These are phyloP conservation scores for Zygoascus hellenicus DNA, from an alignment of 1,139 yeast genomes.

Conservation along the genomic window DNA sequence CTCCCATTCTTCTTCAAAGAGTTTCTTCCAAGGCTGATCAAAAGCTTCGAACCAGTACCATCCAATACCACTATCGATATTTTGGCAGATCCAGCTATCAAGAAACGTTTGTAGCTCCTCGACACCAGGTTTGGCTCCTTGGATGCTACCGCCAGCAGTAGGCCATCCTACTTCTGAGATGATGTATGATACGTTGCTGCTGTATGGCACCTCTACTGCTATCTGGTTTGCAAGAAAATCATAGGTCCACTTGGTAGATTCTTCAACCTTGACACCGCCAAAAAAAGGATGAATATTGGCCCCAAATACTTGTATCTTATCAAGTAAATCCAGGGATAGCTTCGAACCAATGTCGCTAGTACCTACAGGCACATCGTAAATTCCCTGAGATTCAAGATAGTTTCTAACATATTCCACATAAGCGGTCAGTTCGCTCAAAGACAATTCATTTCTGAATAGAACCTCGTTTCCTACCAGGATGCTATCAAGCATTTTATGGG, in stretches of 20 bases:
- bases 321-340: conserved; percentile 29
- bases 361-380: conserved; percentile 44
- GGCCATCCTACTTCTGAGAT: conserved; percentile 75
- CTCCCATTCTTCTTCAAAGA: conserved; percentile 56
- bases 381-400: conserved; percentile 32
- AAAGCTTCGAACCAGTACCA: conserved; percentile 69
- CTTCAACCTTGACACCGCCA: conserved; percentile 49
- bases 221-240: conserved; percentile 46
- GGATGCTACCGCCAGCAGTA: conserved; percentile 48
- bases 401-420: conserved; percentile 43
- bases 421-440: conserved; percentile 36
- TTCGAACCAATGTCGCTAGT: conserved; percentile 52
- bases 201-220: conserved; percentile 21
- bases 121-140: conserved; percentile 44
- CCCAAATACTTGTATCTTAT: conserved; percentile 51
- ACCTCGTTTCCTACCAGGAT: conserved; percentile 62
- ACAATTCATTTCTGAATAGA: conserved; percentile 48
- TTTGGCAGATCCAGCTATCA: conserved; percentile 48
- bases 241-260: conserved; percentile 50
- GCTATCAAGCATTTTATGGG: conserved; percentile 45
- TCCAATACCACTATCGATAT: conserved; percentile 34
- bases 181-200: conserved; percentile 33
- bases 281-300: conserved; percentile 67
- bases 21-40: conserved; percentile 65
- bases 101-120: conserved; percentile 45